Evolutionary conservation across 1,284 basidiomycete genomes (phyloP).

Genomic region (Sphagnurus paluster): DNA sequence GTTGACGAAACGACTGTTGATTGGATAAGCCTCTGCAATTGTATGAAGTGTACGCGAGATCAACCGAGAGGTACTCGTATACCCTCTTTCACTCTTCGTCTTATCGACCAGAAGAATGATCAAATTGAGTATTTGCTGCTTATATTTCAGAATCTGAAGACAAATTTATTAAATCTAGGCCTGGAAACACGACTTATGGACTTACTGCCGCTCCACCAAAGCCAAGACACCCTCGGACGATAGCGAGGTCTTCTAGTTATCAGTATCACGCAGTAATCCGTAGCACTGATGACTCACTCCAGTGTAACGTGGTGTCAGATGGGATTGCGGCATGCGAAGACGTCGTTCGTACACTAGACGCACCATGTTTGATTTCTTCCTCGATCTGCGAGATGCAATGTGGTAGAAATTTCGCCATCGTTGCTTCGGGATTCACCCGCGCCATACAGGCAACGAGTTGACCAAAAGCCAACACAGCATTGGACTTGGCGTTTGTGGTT

Average conservation of each 20-base stretch:
- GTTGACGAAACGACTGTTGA: slow-evolving; percentile 85
- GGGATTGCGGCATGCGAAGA: slow-evolving; percentile 80
- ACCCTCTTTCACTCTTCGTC: slow-evolving; percentile 90
- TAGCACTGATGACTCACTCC: slow-evolving; percentile 62
- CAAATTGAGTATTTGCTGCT: slow-evolving; percentile 68
- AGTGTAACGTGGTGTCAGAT: slow-evolving; percentile 92
- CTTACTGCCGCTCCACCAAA: slow-evolving; percentile 67
- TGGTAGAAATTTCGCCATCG: slow-evolving; percentile 80
- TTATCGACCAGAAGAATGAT: slow-evolving; percentile 73
- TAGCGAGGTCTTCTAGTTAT: slow-evolving; percentile 60
- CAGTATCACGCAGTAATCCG: slow-evolving; percentile 4
- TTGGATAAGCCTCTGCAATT: slow-evolving; percentile 77
- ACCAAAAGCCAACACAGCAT: slow-evolving; percentile 88
- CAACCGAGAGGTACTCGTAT: slow-evolving; percentile 79
- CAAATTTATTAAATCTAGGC: slow-evolving; percentile 8
- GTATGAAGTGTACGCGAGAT: slow-evolving; percentile 81
- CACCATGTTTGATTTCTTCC: slow-evolving; percentile 87
- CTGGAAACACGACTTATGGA: slow-evolving; percentile 1
- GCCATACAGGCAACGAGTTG: slow-evolving; percentile 89
- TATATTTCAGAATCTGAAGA: slow-evolving; percentile 69
- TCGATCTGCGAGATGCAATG: slow-evolving; percentile 82
- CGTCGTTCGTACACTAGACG: slow-evolving; percentile 90
- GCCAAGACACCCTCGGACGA: slow-evolving; percentile 77
- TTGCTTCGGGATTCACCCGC: slow-evolving; percentile 76
- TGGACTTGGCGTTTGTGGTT: slow-evolving; percentile 84